Percentiles rank a stretch among this genome's conserved stretches.
Conservation (phyloP, 768 basidiomycete species). For the Agrocybe chaxingu region DNA sequence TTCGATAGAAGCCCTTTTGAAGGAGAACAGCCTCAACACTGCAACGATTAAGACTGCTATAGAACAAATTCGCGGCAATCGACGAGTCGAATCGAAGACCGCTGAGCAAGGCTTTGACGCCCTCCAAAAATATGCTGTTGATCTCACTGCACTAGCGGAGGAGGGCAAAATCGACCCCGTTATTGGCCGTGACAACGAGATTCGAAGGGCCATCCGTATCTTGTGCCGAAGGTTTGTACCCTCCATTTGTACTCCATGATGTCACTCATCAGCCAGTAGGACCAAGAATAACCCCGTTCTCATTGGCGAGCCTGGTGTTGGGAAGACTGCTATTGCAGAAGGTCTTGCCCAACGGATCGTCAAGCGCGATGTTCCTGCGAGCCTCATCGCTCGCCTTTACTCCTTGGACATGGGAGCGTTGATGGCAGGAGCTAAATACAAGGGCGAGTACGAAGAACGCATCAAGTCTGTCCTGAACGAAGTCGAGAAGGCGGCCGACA, state of each 20-base stretch:
- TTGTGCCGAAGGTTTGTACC: slow-evolving; percentile 59
- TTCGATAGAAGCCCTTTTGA: slow-evolving; percentile 64
- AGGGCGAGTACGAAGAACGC: slow-evolving; percentile 95
- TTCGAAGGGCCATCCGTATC: slow-evolving; percentile 78
- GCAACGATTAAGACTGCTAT: slow-evolving; percentile 72
- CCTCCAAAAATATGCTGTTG: slow-evolving; percentile 81
- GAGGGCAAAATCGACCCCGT: slow-evolving; percentile 96
- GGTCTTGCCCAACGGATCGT: slow-evolving; percentile 95
- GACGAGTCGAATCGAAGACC: slow-evolving; percentile 78
- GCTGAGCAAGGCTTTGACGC: slow-evolving; percentile 96
- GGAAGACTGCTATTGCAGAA: slow-evolving; percentile 94
- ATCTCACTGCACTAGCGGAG: slow-evolving; percentile 83
- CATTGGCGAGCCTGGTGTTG: slow-evolving; percentile 93
- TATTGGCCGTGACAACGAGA: slow-evolving; percentile 91
- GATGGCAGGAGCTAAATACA: slow-evolving; percentile 91
- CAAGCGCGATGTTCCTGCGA: slow-evolving; percentile 85
- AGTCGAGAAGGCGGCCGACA: slow-evolving; percentile 82
- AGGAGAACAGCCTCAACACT: slow-evolving; percentile 72
- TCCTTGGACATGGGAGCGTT: slow-evolving; percentile 95
- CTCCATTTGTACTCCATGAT: neutral
- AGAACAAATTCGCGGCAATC: slow-evolving; percentile 77
- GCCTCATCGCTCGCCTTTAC: slow-evolving; percentile 70
- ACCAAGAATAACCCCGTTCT: slow-evolving; percentile 98
- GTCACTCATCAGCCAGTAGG: slow-evolving; percentile 32
- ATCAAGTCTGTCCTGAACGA: slow-evolving; percentile 91